Conservation (phyloP, 2,329 filamentous ascomycete genomes). For the Plectosphaerella plurivora region DNA sequence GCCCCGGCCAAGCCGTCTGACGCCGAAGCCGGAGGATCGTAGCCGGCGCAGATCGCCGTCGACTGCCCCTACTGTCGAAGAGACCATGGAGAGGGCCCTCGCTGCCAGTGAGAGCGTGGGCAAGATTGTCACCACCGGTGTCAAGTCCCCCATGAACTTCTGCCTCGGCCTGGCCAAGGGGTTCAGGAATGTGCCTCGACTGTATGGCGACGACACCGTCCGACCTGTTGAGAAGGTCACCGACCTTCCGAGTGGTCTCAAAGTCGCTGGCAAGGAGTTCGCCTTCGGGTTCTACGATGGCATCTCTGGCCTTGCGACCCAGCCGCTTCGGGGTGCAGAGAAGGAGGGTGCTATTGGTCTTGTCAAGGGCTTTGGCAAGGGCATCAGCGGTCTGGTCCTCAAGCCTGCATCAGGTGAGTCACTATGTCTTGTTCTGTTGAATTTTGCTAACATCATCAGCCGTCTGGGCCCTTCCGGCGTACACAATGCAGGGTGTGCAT, state of each 20-base stretch:
- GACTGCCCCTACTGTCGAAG: conserved; percentile 4
- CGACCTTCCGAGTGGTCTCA: conserved; percentile 69
- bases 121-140: conserved; percentile 68
- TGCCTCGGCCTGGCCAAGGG: conserved; percentile 78
- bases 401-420: conserved; percentile 73
- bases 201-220: conserved; percentile 82
- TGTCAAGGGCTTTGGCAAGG: conserved; percentile 76
- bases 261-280: conserved; percentile 74
- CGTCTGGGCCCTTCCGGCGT: conserved; percentile 70
- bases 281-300: conserved; percentile 77
- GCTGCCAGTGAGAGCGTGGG: conserved; percentile 64
- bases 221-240: conserved; percentile 76
- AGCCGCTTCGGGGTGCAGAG: conserved; percentile 60
- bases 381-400: conserved; percentile 73
- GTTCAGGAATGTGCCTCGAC: conserved; percentile 79
- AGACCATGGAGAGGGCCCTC: conserved; percentile 51
- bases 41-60: conserved; percentile 16
- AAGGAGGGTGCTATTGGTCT: conserved; percentile 54
- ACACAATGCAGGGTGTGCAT: conserved; percentile 77
- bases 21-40: conserved; percentile 1
- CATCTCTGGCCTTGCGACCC: conserved; percentile 73
- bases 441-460: conserved; percentile 27
- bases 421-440: background rate
- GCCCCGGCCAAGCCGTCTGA: background rate
- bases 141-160: conserved; percentile 81